Percentiles rank a stretch among this genome's conserved stretches.
Evolutionary conservation across 306 rosid species (phyloP).

Genomic region (Cucumis melo): DNA sequence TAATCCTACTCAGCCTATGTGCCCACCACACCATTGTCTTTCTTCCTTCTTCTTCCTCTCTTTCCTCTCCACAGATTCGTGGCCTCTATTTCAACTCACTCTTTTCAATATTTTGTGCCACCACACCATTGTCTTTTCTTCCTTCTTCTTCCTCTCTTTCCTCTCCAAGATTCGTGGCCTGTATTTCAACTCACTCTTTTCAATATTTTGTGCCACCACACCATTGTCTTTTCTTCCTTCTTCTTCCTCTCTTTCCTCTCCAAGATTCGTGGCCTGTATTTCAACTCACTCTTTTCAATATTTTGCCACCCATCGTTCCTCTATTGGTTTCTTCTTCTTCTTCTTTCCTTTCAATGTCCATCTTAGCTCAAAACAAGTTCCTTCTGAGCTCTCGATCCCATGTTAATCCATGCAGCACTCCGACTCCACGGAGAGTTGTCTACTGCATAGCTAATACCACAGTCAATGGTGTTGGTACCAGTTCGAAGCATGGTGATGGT

Average conservation of each 20-base stretch:
- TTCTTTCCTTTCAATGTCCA: conserved; percentile 29
- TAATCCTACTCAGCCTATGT: conserved; percentile 32
- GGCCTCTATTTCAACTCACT: no score
- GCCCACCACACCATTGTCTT: conserved; percentile 32
- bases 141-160: no score
- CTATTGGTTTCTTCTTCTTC: not conserved
- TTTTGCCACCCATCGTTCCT: not conserved
- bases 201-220: no score
- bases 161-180: no score
- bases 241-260: not conserved
- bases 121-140: no score
- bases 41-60: no score
- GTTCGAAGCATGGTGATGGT: conserved; percentile 6
- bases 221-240: not conserved
- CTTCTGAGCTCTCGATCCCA: conserved; percentile 16
- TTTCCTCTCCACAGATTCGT: no score
- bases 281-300: not conserved
- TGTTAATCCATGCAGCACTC: not conserved
- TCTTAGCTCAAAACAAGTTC: conserved; percentile 42
- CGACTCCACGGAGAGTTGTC: not conserved
- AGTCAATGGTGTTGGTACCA: not conserved
- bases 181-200: no score
- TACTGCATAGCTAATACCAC: conserved; percentile 22
- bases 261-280: not conserved
- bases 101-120: no score